Evolutionary conservation across 208 protist species (phyloP), one percentile per base, ranked within the genome.

Genomic region (Crithidia brevicula): DNA sequence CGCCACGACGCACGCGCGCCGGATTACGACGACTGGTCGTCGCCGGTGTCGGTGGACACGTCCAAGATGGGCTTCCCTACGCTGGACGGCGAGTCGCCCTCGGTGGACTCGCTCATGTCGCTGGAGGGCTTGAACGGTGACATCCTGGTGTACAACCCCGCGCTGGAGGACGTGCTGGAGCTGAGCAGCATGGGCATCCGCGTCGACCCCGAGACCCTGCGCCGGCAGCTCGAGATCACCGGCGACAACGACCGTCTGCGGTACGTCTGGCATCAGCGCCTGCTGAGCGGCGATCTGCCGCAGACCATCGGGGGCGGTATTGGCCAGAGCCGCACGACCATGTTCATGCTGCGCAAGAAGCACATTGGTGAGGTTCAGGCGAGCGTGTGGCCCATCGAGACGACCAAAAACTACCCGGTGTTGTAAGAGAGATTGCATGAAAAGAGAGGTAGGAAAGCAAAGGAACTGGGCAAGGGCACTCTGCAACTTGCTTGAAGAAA

Each of bases 21-120:
- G 25, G 93, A 97, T 81, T 97, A 97, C 78, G 93, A 97, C 67
- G 93, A 97, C 69, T 97, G 93, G 93, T 91, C 85, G 42, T 85
- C 89, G n/a, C 89, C 89, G 4, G 77, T 90, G 9, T 72, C 68
- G 25, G 46, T 80, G 8, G 52, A 78, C 67, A 67, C 60, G 31
- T 49, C 34, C 43, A 68, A 74, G 43, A 40, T 77, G 25, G 78
- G 62, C 57, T 87, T 86, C 50, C 77, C 77, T 13, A 34, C 43
- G 30, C 30, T 54, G 16, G 77, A 76, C 36, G 72, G 18, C 13
- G 72, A 47, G 58, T 47, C 67, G 28, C 81, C 85, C 2, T 80
- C 74, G 20, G 67, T 88, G 22, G 87, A 94, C 61, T 31, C 78
- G 4, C 68, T 83, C 43, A 61, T 69, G 27, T 91, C 85, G 7